These are phyloP conservation scores for Buddleja alternifolia DNA, from an alignment of 257 asterid species.

Conservation along the genomic window DNA sequence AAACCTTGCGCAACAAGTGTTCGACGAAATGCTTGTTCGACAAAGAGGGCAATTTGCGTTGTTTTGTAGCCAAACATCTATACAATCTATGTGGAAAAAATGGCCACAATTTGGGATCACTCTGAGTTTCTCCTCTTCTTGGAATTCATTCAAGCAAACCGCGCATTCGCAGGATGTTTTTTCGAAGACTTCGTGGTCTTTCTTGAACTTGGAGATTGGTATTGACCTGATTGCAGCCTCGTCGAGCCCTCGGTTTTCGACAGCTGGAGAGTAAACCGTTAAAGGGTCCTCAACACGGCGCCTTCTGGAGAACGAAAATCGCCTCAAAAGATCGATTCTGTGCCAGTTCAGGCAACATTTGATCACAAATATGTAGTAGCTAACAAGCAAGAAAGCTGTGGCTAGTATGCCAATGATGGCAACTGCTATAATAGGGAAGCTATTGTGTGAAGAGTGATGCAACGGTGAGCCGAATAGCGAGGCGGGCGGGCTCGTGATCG, in stretches of 20 bases:
- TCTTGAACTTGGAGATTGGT: constrained; percentile 61
- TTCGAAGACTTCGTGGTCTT: not conserved
- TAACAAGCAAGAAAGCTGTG: constrained; percentile 73
- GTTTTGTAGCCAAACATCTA: constrained; percentile 90
- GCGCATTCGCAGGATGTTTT: constrained; percentile 53
- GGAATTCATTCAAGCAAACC: constrained; percentile 79
- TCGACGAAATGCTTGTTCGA: constrained; percentile 55
- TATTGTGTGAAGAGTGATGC: constrained; percentile 50
- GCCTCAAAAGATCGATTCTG: constrained; percentile 62
- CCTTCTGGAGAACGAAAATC: constrained; percentile 60
- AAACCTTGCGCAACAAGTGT: constrained; percentile 24
- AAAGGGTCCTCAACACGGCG: constrained; percentile 47
- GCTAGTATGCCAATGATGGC: constrained; percentile 87
- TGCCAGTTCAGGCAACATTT: constrained; percentile 92
- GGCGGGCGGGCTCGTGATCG: constrained; percentile 35
- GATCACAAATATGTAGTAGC: constrained; percentile 89
- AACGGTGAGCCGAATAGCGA: constrained; percentile 32
- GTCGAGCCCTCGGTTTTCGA: constrained; percentile 60
- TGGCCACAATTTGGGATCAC: constrained; percentile 73
- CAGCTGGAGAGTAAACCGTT: constrained; percentile 39
- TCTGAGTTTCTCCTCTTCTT: constrained; percentile 64
- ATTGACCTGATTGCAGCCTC: constrained; percentile 69
- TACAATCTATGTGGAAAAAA: constrained; percentile 81
- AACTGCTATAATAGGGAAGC: constrained; percentile 83
- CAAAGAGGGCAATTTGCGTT: constrained; percentile 93